These are phyloP conservation scores for Brassica nigra DNA, from an alignment of 345 rosid species.

Conservation along the genomic window DNA sequence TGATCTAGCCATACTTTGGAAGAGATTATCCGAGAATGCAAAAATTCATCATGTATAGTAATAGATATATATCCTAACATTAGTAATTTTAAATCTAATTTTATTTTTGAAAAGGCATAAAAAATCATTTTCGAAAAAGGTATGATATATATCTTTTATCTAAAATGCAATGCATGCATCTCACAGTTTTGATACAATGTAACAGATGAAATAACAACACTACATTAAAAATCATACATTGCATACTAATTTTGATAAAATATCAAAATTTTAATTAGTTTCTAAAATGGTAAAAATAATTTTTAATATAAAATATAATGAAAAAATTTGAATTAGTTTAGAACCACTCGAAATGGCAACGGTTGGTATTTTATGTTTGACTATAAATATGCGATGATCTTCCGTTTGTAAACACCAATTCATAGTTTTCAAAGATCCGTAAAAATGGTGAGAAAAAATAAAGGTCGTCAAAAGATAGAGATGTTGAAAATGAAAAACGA, in stretches of 20 bases:
- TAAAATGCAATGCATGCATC: neutral
- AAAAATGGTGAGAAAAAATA: conserved; percentile 43
- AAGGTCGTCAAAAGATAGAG: conserved; percentile 34
- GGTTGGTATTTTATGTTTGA: neutral
- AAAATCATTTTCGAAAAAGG: neutral
- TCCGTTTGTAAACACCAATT: neutral
- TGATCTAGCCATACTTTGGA: too few species aligned
- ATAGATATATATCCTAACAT: neutral
- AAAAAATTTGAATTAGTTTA: neutral
- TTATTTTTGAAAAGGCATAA: neutral
- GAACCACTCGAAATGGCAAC: neutral
- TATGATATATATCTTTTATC: neutral
- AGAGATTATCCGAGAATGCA: too few species aligned
- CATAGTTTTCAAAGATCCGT: neutral
- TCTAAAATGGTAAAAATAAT: conserved; percentile 7
- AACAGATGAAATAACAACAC: neutral
- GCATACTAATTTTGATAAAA: conserved; percentile 1
- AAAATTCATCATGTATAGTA: too few species aligned
- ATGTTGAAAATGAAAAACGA: conserved; percentile 35
- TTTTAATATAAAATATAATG: neutral
- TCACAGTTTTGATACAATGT: neutral
- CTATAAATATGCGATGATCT: conserved; percentile 21
- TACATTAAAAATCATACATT: neutral
- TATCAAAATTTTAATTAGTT: neutral
- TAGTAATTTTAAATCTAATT: neutral